A percentile compares a stretch with the other conserved stretches of the same genome.
Conservation (phyloP, 495 filamentous ascomycete genomes). For the Hypoxylon lenormandii region DNA sequence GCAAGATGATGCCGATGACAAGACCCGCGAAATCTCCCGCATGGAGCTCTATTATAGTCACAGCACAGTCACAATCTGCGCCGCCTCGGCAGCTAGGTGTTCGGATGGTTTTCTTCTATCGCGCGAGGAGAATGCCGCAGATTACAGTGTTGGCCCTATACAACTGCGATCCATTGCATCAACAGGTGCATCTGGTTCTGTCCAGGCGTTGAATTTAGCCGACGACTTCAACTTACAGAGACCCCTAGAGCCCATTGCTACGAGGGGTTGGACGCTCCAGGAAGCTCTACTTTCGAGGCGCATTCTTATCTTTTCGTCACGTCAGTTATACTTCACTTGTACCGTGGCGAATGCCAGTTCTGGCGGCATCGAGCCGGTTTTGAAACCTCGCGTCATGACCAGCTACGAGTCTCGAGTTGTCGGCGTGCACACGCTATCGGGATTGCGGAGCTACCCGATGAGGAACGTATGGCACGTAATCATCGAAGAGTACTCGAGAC, state of each 20-base stretch:
- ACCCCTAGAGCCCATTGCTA: conserved; percentile 26
- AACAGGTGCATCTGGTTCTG: conserved; percentile 7
- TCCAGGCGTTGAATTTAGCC: conserved; percentile 20
- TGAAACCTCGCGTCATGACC: conserved; percentile 26
- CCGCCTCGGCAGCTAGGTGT: conserved; percentile 34
- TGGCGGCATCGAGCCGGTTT: conserved; percentile 18
- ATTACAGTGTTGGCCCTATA: conserved; percentile 30
- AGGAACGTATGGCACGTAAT: conserved; percentile 22
- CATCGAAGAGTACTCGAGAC: conserved; percentile 27
- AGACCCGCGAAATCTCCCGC: conserved; percentile 37
- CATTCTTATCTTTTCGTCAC: conserved; percentile 40
- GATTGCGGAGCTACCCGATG: conserved; percentile 19
- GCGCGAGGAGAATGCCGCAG: conserved; percentile 16
- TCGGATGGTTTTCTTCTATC: conserved; percentile 28
- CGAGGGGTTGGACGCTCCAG: conserved; percentile 48
- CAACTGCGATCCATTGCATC: conserved; percentile 15
- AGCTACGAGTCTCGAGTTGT: conserved; percentile 21
- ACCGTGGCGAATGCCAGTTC: conserved; percentile 34
- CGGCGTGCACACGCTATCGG: conserved; percentile 27
- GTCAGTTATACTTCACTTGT: conserved; percentile 33
- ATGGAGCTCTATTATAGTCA: conserved; percentile 46
- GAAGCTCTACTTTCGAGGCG: conserved; percentile 43
- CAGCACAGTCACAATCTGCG: conserved; percentile 41
- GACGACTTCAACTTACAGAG: conserved; percentile 18
- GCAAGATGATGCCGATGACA: conserved; percentile 46